Base-by-base conservation (phyloP, 371 early-diverging fungal species). In the Mortierella sp. region DNA sequence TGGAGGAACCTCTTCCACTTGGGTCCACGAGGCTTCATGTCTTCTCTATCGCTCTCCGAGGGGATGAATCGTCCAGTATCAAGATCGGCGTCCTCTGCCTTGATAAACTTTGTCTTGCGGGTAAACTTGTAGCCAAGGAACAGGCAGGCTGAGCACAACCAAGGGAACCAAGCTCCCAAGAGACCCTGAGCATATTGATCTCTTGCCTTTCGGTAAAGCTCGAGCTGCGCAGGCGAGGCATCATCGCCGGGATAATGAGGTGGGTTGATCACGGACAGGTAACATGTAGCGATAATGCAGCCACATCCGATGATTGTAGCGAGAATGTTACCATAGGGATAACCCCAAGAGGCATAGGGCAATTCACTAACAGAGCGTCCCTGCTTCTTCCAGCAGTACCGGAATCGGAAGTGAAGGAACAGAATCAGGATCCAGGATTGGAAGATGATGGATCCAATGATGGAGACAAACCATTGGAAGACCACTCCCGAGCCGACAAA, bases 341-440 rank as follows among this genome's bases (percentile, higher is more conserved):
- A 92, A 3, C 87, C 73, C 47, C 88, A 85, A 1, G 94, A 89
- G 45, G 70, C 74, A 74, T 93, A 95, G 0, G 94, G 92, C 39
- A 95, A 78, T 31, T 89, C 91, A 9, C 68, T 60, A 53, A 89
- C 74, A 18, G 78, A 59, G 42, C 83, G 84, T 5, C 91, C 91
- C 73, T 95, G 95, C 19, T 82, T 83, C 30, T 80, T 67, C 68
- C 86, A 90, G 27, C 94, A 94, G 34, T 82, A 83, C 38, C 94
- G 91, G 88, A 95, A 95, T 18, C 94, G 90, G 65, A 86, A 85
- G 70, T 95, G 94, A 58, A 87, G 82, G 30, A 89, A 72, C 18
- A 86, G 82, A 66, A 95, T 95, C 61, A 90, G 78, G 39, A 86
- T 48, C 95, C 95, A 95, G 57, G 91, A 89, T 42, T 91, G 82